These are phyloP conservation scores for Candida awuae DNA, from an alignment of 805 yeast genomes.

Conservation along the genomic window DNA sequence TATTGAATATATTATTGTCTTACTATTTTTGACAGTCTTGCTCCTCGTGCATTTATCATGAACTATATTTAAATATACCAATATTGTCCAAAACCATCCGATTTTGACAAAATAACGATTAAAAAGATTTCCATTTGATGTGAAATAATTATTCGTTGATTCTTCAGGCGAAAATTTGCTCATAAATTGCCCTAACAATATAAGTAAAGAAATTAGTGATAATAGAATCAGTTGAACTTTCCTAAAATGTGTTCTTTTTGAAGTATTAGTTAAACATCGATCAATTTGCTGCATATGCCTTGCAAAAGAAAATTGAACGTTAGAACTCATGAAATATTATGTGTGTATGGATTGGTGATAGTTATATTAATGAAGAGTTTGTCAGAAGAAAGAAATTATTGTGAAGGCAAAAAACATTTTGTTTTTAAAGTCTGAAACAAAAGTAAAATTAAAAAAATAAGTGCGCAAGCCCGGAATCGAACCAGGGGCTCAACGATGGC, in stretches of 20 bases:
- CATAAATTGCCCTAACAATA: constrained; percentile 45
- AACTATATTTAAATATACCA: constrained; percentile 28
- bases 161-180: constrained; percentile 38
- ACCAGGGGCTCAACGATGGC: constrained; percentile 25
- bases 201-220: constrained; percentile 32
- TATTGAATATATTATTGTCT: constrained; percentile 12
- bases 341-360: too few species aligned
- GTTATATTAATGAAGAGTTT: too few species aligned
- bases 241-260: neutral
- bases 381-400: too few species aligned
- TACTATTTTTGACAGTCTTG: neutral
- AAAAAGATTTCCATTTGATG: constrained; percentile 59
- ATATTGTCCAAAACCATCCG: constrained; percentile 89
- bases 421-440: neutral
- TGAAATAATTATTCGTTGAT: constrained; percentile 41
- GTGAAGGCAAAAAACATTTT: neutral
- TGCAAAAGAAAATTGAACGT: too few species aligned
- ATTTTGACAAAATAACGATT: constrained; percentile 73
- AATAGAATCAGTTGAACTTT: constrained; percentile 5
- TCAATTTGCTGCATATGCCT: too few species aligned
- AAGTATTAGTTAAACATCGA: neutral
- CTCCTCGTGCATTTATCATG: constrained; percentile 3
- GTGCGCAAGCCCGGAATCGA: constrained; percentile 25
- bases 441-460: constrained; percentile 2
- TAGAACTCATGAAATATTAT: too few species aligned